Evolutionary conservation across 208 protist species (phyloP).

Genomic region (Leishmania gerbilli): DNA sequence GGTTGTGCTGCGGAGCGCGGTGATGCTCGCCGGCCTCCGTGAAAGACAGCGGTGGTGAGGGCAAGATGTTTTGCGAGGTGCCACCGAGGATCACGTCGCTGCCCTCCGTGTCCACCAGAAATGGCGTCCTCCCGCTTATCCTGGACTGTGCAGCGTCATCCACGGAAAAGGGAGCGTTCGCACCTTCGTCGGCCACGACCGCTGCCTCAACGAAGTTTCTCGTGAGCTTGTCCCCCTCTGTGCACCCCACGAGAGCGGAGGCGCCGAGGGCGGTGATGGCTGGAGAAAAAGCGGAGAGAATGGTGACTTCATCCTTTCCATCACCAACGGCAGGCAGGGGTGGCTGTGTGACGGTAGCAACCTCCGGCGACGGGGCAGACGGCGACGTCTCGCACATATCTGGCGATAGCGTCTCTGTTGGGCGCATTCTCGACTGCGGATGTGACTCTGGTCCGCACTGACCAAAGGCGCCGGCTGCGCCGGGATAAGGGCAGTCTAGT

Average conservation of each 20-base stretch:
- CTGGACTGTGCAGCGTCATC: not conserved
- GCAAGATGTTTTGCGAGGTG: slow-evolving; percentile 8
- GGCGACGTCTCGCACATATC: not conserved
- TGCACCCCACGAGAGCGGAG: not conserved
- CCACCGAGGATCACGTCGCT: slow-evolving; percentile 10
- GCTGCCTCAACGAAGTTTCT: not conserved
- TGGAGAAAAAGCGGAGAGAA: not conserved
- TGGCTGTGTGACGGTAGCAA: not conserved
- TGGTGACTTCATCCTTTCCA: not conserved
- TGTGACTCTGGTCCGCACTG: not conserved
- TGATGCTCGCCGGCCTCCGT: not conserved
- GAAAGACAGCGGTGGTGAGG: not conserved
- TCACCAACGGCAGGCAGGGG: not conserved
- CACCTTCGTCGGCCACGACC: not conserved
- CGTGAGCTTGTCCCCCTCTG: not conserved
- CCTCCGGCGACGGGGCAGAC: not conserved
- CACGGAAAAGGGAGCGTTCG: not conserved
- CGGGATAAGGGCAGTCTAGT: not conserved
- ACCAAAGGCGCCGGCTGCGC: not conserved
- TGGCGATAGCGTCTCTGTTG: not conserved
- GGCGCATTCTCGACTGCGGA: not conserved
- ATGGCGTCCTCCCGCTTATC: not conserved
- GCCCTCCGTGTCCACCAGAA: not conserved
- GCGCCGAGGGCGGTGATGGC: not conserved
- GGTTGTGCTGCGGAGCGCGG: not conserved